Percentiles rank a stretch among this genome's conserved stretches.
phyloP scores from a whole-genome alignment of 2,329 filamentous ascomycete genomes.

The Fusarium secorum region DNA sequence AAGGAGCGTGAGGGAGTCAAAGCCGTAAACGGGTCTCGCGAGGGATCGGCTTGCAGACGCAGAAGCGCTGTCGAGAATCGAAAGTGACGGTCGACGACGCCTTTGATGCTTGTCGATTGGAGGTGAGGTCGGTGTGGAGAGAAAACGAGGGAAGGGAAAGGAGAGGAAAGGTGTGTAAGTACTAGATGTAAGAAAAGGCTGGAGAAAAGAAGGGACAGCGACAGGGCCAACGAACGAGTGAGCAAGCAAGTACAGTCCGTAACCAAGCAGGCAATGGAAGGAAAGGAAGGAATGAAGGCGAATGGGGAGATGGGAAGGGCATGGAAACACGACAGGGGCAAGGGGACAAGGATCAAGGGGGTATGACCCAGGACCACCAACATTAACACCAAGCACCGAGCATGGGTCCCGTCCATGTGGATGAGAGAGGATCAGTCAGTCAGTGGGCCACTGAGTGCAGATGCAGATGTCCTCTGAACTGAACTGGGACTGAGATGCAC shows the following conservation, averaged over 20 bases:
- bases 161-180: constrained; percentile 37
- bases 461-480: constrained; percentile 12
- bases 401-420: constrained; percentile 11
- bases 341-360: constrained; percentile 35
- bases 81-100: constrained; percentile 46
- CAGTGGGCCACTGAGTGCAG: neutral
- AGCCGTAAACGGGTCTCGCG: constrained; percentile 35
- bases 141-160: constrained; percentile 37
- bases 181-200: constrained; percentile 40
- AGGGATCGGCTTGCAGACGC: constrained; percentile 37
- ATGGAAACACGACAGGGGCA: constrained; percentile 48
- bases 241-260: neutral
- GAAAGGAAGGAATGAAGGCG: constrained; percentile 43
- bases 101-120: constrained; percentile 44
- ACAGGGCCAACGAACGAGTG: constrained; percentile 37
- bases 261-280: constrained; percentile 24
- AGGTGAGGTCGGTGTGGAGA: constrained; percentile 43
- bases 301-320: constrained; percentile 43
- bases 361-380: constrained; percentile 20
- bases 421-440: constrained; percentile 12
- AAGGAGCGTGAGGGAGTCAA: constrained; percentile 16
- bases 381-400: neutral
- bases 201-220: constrained; percentile 43
- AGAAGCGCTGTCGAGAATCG: constrained; percentile 45
- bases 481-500: constrained; percentile 23